A percentile compares a stretch with the other conserved stretches of the same genome.
Conservation (phyloP, 2,329 filamentous ascomycete genomes). For the Exophiala viscosa region DNA sequence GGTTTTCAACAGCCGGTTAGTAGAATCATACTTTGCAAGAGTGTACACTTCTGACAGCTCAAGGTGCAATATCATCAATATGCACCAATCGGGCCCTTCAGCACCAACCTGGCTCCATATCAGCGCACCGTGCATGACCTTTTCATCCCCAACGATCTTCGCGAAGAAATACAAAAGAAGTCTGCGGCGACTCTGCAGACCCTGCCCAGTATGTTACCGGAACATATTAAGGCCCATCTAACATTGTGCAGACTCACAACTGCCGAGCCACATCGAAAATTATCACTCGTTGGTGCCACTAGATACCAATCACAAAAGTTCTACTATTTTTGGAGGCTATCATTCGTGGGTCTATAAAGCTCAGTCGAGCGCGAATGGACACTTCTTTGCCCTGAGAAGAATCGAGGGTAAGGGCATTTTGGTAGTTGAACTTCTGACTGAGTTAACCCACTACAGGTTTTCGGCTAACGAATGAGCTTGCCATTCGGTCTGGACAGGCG, state of each 20-base stretch:
- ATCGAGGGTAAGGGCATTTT: slow-evolving; percentile 62
- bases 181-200: slow-evolving; percentile 80
- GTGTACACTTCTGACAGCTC: slow-evolving; percentile 4
- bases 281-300: slow-evolving; percentile 91
- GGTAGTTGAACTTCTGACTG: slow-evolving; percentile 1
- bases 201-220: slow-evolving; percentile 63
- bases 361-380: slow-evolving; percentile 79
- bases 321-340: slow-evolving; percentile 71
- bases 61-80: slow-evolving; percentile 90
- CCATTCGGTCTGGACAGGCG: slow-evolving; percentile 77
- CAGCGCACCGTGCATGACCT: slow-evolving; percentile 86
- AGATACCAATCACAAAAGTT: slow-evolving; percentile 76
- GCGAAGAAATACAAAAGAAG: slow-evolving; percentile 87
- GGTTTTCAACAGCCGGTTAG: slow-evolving; percentile 63
- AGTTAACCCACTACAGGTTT: slow-evolving; percentile 55
- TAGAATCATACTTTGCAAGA: slow-evolving; percentile 6
- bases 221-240: not conserved
- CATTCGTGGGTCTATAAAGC: slow-evolving; percentile 96
- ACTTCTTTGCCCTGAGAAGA: slow-evolving; percentile 79
- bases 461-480: slow-evolving; percentile 80
- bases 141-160: slow-evolving; percentile 80
- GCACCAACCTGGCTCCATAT: slow-evolving; percentile 75
- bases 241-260: slow-evolving; percentile 54
- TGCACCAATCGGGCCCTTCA: slow-evolving; percentile 77
- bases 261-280: slow-evolving; percentile 73